Base-by-base conservation (phyloP, 2,329 filamentous ascomycete species). In the Colletotrichum noveboracense region DNA sequence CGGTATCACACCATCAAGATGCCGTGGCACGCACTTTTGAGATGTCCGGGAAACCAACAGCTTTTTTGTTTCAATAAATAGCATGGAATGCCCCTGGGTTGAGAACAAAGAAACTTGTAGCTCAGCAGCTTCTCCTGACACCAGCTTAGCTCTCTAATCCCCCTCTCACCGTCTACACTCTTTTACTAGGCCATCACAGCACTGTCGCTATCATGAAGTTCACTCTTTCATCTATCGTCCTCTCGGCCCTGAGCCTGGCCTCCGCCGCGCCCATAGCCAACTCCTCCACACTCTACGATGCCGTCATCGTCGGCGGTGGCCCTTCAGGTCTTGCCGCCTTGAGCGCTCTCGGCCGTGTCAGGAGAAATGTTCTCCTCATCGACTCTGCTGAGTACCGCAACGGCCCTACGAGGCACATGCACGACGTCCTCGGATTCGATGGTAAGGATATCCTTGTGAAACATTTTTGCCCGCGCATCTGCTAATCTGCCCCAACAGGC, bases 351-450 rank as follows among this genome's bases (percentile, higher is more conserved):
- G 90, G 89, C 8, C 89, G 91, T 18, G 90, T 93, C 16, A 87
- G 88, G 14, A 86, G 91, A 16, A 89, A 86, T 7, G 87, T 88
- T 1, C 82, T 92, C 9, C 80, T 93, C 56, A 88, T 93, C 69
- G 91, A 93, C 80, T 91, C 89, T 24, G 88, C 87, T 14, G 84
- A 87, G 34, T 93, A 93, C 78, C 88, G 91, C 67, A 93, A 93
- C 79, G 85, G 69, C 2, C 83, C 86, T 0, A 92, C 91, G 0
- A 83, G 91, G 16, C 87, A 91, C 77, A 89, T 92, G 86, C 91
- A 93, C 81, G 91, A 93, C 79, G 88, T 93, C 1, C 84, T 92
- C 30, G 91, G 90, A 5, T 90, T 87, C 72, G 91, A 93, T 67
- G 91, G 91, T 91, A 79, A 77, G 80, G 61, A 18, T 12, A 9